phyloP scores from a whole-genome alignment of 345 rosid genomes.

The Durio zibethinus region DNA sequence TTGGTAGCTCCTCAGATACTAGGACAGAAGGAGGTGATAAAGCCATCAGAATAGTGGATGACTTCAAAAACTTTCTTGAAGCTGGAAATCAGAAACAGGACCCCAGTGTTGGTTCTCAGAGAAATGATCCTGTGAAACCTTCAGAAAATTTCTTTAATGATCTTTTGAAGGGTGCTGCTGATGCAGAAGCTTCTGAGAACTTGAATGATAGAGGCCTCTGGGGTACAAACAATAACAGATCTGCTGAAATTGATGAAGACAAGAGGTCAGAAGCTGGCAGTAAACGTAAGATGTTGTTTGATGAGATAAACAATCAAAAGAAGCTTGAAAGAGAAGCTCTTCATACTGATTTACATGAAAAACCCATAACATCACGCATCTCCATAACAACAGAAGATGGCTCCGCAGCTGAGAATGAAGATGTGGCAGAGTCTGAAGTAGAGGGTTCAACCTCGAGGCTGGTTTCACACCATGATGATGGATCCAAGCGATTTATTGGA shows the following conservation, averaged over 20 bases:
- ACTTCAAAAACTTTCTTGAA: constrained; percentile 68
- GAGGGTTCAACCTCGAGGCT: constrained; percentile 71
- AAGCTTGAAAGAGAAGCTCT: constrained; percentile 55
- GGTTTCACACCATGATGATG: constrained; percentile 42
- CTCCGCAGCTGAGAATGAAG: constrained; percentile 90
- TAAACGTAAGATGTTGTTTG: constrained; percentile 65
- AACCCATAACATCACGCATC: constrained; percentile 57
- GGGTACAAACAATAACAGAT: constrained; percentile 38
- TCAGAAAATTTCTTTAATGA: constrained; percentile 72
- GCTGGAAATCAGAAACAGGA: constrained; percentile 52
- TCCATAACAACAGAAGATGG: constrained; percentile 84
- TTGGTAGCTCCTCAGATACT: constrained; percentile 45
- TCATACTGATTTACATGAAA: constrained; percentile 50
- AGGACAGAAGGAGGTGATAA: constrained; percentile 61
- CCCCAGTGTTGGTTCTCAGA: constrained; percentile 52
- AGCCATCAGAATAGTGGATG: constrained; percentile 63
- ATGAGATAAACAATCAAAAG: constrained; percentile 51
- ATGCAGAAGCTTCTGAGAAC: constrained; percentile 51
- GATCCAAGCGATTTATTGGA: constrained; percentile 41
- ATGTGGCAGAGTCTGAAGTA: constrained; percentile 89
- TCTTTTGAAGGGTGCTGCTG: constrained; percentile 52
- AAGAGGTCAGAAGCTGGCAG: constrained; percentile 44
- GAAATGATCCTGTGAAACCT: constrained; percentile 37
- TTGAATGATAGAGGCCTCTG: constrained; percentile 47
- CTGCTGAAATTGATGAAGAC: constrained; percentile 56